Base-by-base conservation (phyloP, 2,329 filamentous ascomycete genomes). In the Trichoderma pleuroti region DNA sequence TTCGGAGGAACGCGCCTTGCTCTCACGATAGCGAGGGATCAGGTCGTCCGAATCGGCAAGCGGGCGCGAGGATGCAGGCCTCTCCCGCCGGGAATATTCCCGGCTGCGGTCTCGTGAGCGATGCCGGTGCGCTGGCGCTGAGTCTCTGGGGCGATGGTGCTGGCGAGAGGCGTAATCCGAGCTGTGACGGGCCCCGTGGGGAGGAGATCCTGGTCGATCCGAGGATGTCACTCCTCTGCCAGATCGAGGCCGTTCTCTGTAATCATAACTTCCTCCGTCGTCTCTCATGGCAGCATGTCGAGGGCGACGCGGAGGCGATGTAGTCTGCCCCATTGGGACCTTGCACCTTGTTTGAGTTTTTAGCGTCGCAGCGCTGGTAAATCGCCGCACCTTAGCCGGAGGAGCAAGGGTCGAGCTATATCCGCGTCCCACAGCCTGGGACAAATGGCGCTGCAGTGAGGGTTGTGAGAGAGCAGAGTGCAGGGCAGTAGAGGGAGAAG, bases 201-300 rank as follows among this genome's bases (percentile, higher is more conserved):
- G 76, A 73, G 78, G 75, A 72, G 79, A 80, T 72, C 74, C 74
- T 74, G 77, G 74, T 74, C 77, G 76, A 72, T 78, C 77, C 60
- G 77, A 77, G 70, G 76, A 72, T 71, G 76, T 77, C 73, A 76
- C 72, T 74, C 78, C 78, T 77, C 78, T 78, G 72, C 80, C 78
- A 72, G 75, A 74, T 74, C 79, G 77, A 77, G 77, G 78, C 78
- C 78, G 74, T 73, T 81, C 79, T 78, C 78, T 76, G 74, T 78
- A 75, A 65, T 81, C 79, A 76, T 81, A 75, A 74, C 75, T 76
- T 79, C 77, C 77, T 75, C 77, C 76, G 71, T 76, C 76, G 78
- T 82, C 79, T 76, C 73, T 82, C 81, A 82, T 82, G 78, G 80
- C 79, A 80, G 78, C 80, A 82, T 82, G 74, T 78, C 76, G 77